Evolutionary conservation across 352 stramenopile genomes (phyloP).

Genomic region (Pythium phragmitis): DNA sequence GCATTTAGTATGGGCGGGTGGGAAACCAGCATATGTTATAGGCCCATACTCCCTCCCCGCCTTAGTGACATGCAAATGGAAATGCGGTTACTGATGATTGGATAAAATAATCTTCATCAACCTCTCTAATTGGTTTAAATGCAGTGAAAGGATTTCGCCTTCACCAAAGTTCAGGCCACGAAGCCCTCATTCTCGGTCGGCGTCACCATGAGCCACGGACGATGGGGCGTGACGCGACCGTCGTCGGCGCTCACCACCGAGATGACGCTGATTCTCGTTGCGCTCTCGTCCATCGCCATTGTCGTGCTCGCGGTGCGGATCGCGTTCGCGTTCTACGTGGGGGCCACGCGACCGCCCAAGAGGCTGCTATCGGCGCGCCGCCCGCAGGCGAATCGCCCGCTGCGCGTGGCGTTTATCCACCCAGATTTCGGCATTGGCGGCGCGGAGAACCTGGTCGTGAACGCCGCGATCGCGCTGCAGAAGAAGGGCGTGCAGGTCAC

Average conservation of each 20-base stretch:
- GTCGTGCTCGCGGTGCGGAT: constrained; percentile 2
- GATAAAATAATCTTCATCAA: background rate
- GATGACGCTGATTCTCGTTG: constrained; percentile 6
- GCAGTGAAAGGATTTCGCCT: background rate
- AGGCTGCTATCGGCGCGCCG: background rate
- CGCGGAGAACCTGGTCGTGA: constrained; percentile 94
- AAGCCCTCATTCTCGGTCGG: background rate
- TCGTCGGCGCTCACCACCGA: constrained; percentile 10
- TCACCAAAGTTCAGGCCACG: no score
- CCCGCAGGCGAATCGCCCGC: background rate
- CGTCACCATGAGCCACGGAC: constrained; percentile 3
- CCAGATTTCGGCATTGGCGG: constrained; percentile 98
- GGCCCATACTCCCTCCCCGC: no score
- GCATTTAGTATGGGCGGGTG: no score
- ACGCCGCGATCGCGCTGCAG: constrained; percentile 87
- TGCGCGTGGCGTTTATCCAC: constrained; percentile 95
- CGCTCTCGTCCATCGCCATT: constrained; percentile 1
- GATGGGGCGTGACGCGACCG: constrained; percentile 13
- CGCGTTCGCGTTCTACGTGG: constrained; percentile 8
- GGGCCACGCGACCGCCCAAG: constrained; percentile 10
- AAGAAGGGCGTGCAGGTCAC: constrained; percentile 78
- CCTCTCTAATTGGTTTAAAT: background rate
- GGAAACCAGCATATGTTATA: background rate
- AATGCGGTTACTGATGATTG: background rate
- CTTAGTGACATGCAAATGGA: no score